Conservation (phyloP, 1,139 yeast species). For the Pichia sorboxylosa region DNA sequence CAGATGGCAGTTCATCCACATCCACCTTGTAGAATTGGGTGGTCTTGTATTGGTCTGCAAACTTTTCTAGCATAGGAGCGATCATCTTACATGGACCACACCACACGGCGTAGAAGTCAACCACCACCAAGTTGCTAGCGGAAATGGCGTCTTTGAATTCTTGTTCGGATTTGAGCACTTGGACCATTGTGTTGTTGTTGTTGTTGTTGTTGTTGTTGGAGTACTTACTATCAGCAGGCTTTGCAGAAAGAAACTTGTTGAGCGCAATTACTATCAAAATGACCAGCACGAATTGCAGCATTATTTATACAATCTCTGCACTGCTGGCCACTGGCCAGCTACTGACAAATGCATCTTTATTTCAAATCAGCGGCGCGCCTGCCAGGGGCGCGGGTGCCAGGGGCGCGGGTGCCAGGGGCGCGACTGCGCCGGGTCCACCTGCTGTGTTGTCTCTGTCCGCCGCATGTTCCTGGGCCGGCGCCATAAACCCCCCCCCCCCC, state of each 20-base stretch:
- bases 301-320: no score
- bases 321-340: no score
- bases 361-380: no score
- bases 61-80: constrained; percentile 81
- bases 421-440: no score
- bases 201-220: background rate
- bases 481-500: no score
- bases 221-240: constrained; percentile 6
- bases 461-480: no score
- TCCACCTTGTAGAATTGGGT: constrained; percentile 77
- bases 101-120: constrained; percentile 93
- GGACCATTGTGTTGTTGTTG: constrained; percentile 16
- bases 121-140: constrained; percentile 57
- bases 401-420: no score
- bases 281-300: constrained; percentile 19
- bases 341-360: no score
- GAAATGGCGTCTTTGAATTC: constrained; percentile 54
- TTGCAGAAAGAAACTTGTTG: constrained; percentile 15
- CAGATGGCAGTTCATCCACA: constrained; percentile 64
- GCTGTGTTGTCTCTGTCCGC: no score
- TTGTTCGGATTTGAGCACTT: constrained; percentile 31
- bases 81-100: constrained; percentile 96
- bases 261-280: constrained; percentile 18
- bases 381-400: no score
- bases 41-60: constrained; percentile 40